These are phyloP conservation scores for Metrosideros polymorpha DNA, from an alignment of 441 rosid genomes.

Conservation along the genomic window DNA sequence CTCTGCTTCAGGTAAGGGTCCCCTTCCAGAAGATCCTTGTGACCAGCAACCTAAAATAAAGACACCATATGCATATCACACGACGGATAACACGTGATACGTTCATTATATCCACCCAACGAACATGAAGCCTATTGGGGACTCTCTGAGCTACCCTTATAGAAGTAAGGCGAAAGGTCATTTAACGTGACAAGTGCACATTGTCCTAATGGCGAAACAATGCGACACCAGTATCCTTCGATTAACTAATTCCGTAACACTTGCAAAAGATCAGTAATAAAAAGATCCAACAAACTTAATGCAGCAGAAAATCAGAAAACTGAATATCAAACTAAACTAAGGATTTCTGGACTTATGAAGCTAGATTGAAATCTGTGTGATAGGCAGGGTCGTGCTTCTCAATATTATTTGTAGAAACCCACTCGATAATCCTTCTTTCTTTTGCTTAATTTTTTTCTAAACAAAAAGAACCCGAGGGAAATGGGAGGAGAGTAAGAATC, in stretches of 20 bases:
- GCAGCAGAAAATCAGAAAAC: background rate
- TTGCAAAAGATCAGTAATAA: background rate
- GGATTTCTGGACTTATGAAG: background rate
- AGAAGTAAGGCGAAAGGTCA: background rate
- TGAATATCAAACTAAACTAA: background rate
- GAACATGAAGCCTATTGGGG: background rate
- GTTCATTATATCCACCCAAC: background rate
- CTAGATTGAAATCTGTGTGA: background rate
- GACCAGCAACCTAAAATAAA: slow-evolving; percentile 54
- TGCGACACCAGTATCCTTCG: background rate
- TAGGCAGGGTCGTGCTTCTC: background rate
- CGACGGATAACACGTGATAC: background rate
- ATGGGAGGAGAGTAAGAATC: background rate
- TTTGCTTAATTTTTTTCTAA: background rate
- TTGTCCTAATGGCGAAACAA: background rate
- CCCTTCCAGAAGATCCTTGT: slow-evolving; percentile 86
- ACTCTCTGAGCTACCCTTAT: background rate
- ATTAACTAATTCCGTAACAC: background rate
- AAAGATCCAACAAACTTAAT: background rate
- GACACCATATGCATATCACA: background rate
- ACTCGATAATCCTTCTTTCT: background rate
- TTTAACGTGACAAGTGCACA: background rate
- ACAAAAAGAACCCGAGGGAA: background rate
- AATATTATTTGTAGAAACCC: background rate
- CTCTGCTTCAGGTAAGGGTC: slow-evolving; percentile 91